Conservation (phyloP, 257 asterid genomes). For the Asclepias syriaca region DNA sequence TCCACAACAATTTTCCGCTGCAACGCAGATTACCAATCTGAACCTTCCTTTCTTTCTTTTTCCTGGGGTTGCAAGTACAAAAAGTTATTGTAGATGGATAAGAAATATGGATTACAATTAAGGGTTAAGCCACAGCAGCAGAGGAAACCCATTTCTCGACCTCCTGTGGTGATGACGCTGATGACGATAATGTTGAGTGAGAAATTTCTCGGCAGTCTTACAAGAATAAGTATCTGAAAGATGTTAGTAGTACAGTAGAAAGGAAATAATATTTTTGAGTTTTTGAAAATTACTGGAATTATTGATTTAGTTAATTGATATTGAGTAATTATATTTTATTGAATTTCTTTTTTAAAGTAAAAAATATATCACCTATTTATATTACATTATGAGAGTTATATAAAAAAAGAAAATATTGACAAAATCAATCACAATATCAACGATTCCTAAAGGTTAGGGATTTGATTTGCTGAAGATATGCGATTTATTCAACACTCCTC, state of each 20-base stretch:
- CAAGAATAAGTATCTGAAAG: slow-evolving; percentile 70
- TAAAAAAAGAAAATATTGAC: no score
- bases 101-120: slow-evolving; percentile 71
- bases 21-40: not conserved
- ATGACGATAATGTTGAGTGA: slow-evolving; percentile 69
- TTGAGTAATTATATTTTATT: no score
- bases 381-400: no score
- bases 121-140: slow-evolving; percentile 64
- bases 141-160: slow-evolving; percentile 57
- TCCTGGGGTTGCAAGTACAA: not conserved
- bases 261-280: not conserved
- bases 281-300: slow-evolving; percentile 2
- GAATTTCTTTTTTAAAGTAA: no score
- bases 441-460: no score
- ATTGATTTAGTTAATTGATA: no score
- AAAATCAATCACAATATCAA: no score
- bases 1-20: no score
- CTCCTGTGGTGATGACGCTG: slow-evolving; percentile 60
- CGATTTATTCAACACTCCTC: no score
- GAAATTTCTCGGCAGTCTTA: slow-evolving; percentile 81
- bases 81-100: slow-evolving; percentile 27
- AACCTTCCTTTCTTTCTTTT: no score
- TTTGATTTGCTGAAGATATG: no score
- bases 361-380: no score
- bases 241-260: slow-evolving; percentile 36